phyloP scores from a whole-genome alignment of 1,284 basidiomycete genomes.

The Tetrapyrgos nigripes region DNA sequence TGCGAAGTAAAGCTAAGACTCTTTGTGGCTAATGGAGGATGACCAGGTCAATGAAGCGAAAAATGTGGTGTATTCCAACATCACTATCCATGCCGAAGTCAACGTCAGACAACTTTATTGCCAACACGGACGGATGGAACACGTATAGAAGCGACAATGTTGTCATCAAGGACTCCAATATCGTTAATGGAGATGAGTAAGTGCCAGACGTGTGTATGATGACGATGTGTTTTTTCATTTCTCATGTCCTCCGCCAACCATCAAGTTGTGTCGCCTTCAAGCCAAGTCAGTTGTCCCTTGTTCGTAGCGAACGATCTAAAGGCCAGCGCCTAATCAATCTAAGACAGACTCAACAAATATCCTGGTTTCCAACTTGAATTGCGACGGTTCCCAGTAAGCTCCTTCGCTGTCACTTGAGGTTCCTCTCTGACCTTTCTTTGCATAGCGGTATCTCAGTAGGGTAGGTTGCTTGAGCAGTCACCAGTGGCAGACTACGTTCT shows the following conservation, averaged over 20 bases:
- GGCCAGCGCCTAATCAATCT: not conserved
- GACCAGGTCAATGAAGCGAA: constrained; percentile 49
- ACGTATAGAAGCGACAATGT: constrained; percentile 64
- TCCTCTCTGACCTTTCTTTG: not conserved
- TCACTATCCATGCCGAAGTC: constrained; percentile 54
- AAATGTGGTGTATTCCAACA: constrained; percentile 54
- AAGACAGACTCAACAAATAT: constrained; percentile 58
- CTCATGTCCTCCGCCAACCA: not conserved
- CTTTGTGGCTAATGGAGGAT: not conserved
- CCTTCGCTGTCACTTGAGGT: not conserved
- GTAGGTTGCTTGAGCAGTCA: constrained; percentile 28
- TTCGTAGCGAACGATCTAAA: constrained; percentile 80
- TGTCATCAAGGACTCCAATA: constrained; percentile 55
- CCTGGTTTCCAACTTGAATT: constrained; percentile 62
- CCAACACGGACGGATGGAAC: constrained; percentile 72
- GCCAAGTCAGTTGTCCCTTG: constrained; percentile 67
- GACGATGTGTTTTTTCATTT: constrained; percentile 3
- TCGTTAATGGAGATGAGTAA: constrained; percentile 67
- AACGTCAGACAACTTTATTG: constrained; percentile 47
- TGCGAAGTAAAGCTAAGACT: constrained; percentile 55
- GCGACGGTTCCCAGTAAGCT: constrained; percentile 62
- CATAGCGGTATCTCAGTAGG: constrained; percentile 68
- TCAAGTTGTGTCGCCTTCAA: constrained; percentile 67
- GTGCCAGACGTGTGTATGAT: too few relatives aligned
- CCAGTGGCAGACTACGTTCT: too few relatives aligned